A percentile compares a stretch with the other conserved stretches of the same genome.
These are phyloP conservation scores for Dioszegia hungarica DNA, from an alignment of 768 basidiomycete genomes.

Conservation along the genomic window DNA sequence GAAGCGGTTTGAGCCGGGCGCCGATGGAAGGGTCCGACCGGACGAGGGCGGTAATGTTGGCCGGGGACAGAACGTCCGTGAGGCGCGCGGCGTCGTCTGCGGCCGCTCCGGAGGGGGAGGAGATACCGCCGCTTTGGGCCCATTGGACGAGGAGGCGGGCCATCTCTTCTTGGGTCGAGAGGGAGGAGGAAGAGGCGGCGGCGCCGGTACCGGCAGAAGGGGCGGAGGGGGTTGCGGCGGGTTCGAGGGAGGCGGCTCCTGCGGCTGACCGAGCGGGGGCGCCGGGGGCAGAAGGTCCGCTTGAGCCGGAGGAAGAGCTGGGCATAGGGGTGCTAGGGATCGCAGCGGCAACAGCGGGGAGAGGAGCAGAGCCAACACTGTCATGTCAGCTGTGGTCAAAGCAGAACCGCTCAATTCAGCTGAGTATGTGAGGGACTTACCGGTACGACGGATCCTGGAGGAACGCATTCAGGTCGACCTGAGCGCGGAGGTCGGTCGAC, in stretches of 20 bases:
- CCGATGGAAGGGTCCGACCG: constrained; percentile 59
- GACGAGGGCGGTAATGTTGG: constrained; percentile 56
- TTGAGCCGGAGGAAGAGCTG: neutral
- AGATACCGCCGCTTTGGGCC: constrained; percentile 27
- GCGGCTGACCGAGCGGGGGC: no score
- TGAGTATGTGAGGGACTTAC: constrained; percentile 16
- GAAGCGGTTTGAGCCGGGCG: constrained; percentile 67
- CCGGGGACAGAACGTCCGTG: constrained; percentile 40
- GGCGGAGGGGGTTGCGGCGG: no score
- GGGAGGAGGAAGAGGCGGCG: neutral
- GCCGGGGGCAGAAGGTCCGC: no score
- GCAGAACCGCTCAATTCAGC: neutral
- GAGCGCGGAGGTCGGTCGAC: constrained; percentile 20
- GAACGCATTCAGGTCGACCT: constrained; percentile 37
- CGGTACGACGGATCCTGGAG: constrained; percentile 37
- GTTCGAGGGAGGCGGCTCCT: constrained; percentile 19
- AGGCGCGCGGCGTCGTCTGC: constrained; percentile 28
- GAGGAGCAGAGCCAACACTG: neutral
- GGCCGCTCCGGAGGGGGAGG: neutral
- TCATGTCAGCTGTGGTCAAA: neutral
- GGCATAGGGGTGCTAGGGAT: neutral
- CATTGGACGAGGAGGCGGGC: constrained; percentile 34
- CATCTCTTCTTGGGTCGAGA: constrained; percentile 20
- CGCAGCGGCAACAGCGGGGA: neutral
- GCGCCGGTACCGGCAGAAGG: neutral